Conservation (phyloP, 2,329 filamentous ascomycete species). For the Decorospora gaudefroyi region DNA sequence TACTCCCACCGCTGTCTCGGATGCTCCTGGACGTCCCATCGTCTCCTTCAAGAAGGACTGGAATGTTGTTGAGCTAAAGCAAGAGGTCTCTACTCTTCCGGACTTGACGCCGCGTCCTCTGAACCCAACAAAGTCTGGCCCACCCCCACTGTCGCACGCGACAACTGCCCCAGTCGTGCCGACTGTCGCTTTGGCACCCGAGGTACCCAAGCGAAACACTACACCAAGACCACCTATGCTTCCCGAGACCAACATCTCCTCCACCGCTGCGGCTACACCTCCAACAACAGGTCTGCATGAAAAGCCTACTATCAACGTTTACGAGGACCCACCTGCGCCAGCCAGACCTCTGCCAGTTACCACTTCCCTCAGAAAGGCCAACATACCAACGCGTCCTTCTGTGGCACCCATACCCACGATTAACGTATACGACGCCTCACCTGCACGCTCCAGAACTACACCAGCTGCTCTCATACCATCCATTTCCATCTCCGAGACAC, state of each 20-base stretch:
- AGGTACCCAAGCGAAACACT: constrained; percentile 24
- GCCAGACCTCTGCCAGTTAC: constrained; percentile 32
- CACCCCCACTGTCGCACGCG: constrained; percentile 42
- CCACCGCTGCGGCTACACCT: constrained; percentile 23
- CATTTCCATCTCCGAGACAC: constrained; percentile 32
- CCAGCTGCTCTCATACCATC: constrained; percentile 26
- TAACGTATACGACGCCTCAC: constrained; percentile 53
- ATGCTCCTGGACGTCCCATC: constrained; percentile 87
- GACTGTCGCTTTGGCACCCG: constrained; percentile 56
- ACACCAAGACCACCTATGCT: constrained; percentile 28
- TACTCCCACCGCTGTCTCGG: constrained; percentile 87
- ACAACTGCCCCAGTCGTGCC: constrained; percentile 54
- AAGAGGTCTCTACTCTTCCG: constrained; percentile 44
- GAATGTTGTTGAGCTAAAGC: constrained; percentile 74
- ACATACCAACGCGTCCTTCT: constrained; percentile 31
- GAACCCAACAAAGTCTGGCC: constrained; percentile 24
- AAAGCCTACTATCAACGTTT: constrained; percentile 31
- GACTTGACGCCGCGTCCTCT: constrained; percentile 26
- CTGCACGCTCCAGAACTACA: constrained; percentile 33
- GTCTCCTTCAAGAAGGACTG: constrained; percentile 93
- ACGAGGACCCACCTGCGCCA: constrained; percentile 37
- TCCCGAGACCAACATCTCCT: constrained; percentile 39
- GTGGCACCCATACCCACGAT: constrained; percentile 51
- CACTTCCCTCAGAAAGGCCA: constrained; percentile 35
- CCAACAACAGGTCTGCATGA: constrained; percentile 25